A percentile compares a stretch with the other conserved stretches of the same genome.
phyloP scores from a whole-genome alignment of 2,329 filamentous ascomycete genomes.

The Pyrenophora teres region DNA sequence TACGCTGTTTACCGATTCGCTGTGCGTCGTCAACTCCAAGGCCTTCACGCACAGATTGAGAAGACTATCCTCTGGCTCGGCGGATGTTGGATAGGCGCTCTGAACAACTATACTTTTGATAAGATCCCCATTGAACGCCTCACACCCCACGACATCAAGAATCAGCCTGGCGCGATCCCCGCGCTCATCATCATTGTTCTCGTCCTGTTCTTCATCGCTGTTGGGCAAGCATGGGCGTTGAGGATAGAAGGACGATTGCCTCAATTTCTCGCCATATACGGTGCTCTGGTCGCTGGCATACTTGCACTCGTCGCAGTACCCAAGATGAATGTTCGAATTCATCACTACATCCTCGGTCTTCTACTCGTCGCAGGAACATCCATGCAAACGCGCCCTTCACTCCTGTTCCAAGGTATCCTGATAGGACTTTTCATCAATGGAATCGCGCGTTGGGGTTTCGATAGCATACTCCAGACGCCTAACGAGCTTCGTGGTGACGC shows the following conservation, averaged over 20 bases:
- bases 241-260: slow-evolving; percentile 81
- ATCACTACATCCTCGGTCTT: slow-evolving; percentile 91
- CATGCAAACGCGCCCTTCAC: slow-evolving; percentile 81
- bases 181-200: slow-evolving; percentile 80
- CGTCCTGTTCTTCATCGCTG: slow-evolving; percentile 68
- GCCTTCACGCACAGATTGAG: slow-evolving; percentile 81
- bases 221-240: slow-evolving; percentile 82
- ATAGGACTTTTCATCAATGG: slow-evolving; percentile 94
- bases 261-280: slow-evolving; percentile 78
- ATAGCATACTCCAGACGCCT: slow-evolving; percentile 82
- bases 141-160: slow-evolving; percentile 84
- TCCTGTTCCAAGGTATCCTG: slow-evolving; percentile 88
- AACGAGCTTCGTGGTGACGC: slow-evolving; percentile 65
- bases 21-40: slow-evolving; percentile 70
- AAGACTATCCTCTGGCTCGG: slow-evolving; percentile 91
- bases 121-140: slow-evolving; percentile 91
- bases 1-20: slow-evolving; percentile 89
- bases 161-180: slow-evolving; percentile 85
- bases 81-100: slow-evolving; percentile 83
- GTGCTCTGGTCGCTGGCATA: slow-evolving; percentile 78
- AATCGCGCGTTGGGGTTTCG: slow-evolving; percentile 92
- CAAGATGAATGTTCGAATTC: slow-evolving; percentile 80
- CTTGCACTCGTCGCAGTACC: slow-evolving; percentile 73
- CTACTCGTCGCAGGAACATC: slow-evolving; percentile 85
- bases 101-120: slow-evolving; percentile 95